Conservation (phyloP, 78 protist species). For the Cyanophora paradoxa region DNA sequence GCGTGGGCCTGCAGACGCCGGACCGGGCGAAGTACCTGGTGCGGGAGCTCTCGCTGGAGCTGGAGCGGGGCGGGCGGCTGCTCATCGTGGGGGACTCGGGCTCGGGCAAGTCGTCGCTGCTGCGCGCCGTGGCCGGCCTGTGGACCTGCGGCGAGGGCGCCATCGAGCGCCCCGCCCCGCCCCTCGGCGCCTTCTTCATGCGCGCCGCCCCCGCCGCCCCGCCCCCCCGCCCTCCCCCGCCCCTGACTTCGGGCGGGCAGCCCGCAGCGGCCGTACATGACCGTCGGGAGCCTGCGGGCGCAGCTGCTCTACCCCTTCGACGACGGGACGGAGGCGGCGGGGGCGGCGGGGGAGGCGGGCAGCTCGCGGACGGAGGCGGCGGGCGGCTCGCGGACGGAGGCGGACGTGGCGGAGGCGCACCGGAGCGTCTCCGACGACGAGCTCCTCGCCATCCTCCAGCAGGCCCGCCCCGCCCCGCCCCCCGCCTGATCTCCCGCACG, state of each 20-base stretch:
- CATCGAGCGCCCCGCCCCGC: neutral
- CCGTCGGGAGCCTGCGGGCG: constrained; percentile 39
- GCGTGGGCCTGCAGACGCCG: constrained; percentile 2
- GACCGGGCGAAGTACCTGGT: neutral
- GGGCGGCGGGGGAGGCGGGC: neutral
- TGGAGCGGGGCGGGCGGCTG: neutral
- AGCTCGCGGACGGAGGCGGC: neutral
- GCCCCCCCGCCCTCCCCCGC: neutral
- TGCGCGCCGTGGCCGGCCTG: constrained; percentile 49
- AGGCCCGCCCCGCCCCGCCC: no score
- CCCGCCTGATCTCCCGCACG: no score
- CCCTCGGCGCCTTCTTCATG: neutral
- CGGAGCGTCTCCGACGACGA: neutral
- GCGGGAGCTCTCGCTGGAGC: neutral
- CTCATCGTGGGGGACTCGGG: constrained; percentile 28
- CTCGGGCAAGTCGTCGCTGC: constrained; percentile 35
- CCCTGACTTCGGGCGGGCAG: no score
- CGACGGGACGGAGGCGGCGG: neutral
- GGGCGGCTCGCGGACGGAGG: neutral
- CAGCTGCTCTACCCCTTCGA: constrained; percentile 39
- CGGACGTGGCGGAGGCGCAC: no score
- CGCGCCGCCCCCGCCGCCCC: neutral
- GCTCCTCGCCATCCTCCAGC: neutral
- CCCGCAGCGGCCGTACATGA: constrained; percentile 51
- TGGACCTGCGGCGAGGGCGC: constrained; percentile 28